These are phyloP conservation scores for Helminthosporium solani DNA, from an alignment of 2,329 filamentous ascomycete genomes.

Conservation along the genomic window DNA sequence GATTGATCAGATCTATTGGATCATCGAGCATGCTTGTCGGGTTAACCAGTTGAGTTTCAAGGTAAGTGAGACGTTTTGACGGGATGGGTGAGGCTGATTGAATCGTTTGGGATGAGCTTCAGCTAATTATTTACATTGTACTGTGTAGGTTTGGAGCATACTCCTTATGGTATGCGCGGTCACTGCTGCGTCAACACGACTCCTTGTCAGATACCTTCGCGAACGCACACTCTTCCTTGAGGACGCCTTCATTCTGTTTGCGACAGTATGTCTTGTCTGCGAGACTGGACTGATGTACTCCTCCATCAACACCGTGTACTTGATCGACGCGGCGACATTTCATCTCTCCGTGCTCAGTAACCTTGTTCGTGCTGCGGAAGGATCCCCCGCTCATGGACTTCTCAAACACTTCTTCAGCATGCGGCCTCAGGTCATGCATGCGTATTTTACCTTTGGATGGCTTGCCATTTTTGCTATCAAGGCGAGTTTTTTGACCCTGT, in stretches of 20 bases:
- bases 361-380: background rate
- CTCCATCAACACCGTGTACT: constrained; percentile 8
- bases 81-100: too few relatives aligned
- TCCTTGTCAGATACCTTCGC: constrained; percentile 9
- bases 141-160: constrained; percentile 5
- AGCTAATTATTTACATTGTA: background rate
- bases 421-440: background rate
- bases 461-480: constrained; percentile 11
- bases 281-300: constrained; percentile 11
- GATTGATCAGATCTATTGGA: constrained; percentile 1
- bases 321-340: constrained; percentile 7
- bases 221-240: constrained; percentile 8
- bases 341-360: constrained; percentile 2
- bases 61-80: constrained; percentile 2
- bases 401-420: background rate
- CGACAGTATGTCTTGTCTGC: constrained; percentile 9
- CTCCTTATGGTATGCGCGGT: constrained; percentile 7
- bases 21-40: constrained; percentile 13
- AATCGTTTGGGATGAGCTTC: background rate
- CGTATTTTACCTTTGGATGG: constrained; percentile 10
- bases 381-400: background rate
- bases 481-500: constrained; percentile 13
- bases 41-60: constrained; percentile 10
- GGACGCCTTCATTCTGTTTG: constrained; percentile 12
- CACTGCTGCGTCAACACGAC: constrained; percentile 8